These are phyloP conservation scores for Ilyonectria robusta DNA, from an alignment of 2,329 filamentous ascomycete species.

Conservation along the genomic window DNA sequence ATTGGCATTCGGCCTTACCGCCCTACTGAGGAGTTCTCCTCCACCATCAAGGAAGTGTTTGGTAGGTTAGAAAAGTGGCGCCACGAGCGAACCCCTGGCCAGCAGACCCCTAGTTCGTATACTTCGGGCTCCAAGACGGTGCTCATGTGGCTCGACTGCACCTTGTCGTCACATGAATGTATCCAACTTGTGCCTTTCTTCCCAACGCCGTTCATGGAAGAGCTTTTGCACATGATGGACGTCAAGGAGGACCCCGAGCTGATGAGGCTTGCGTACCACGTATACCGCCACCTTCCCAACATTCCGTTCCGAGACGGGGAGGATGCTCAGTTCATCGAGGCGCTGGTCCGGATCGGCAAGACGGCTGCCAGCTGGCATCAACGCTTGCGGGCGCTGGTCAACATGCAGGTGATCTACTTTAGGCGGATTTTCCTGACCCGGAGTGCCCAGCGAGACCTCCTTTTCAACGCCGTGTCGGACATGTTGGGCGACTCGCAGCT, in stretches of 20 bases:
- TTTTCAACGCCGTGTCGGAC: slow-evolving; percentile 93
- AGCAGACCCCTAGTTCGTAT: slow-evolving; percentile 94
- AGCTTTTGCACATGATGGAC: slow-evolving; percentile 99
- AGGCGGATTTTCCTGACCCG: slow-evolving; percentile 91
- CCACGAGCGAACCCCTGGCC: slow-evolving; percentile 84
- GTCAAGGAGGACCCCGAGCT: slow-evolving; percentile 98
- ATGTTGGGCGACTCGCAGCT: slow-evolving; percentile 95
- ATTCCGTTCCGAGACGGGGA: slow-evolving; percentile 92
- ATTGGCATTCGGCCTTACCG: slow-evolving; percentile 89
- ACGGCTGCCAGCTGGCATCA: slow-evolving; percentile 94
- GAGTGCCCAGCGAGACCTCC: slow-evolving; percentile 78
- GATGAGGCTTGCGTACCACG: slow-evolving; percentile 93
- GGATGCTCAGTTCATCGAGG: slow-evolving; percentile 85
- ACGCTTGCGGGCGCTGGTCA: slow-evolving; percentile 92
- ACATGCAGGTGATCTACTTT: slow-evolving; percentile 99
- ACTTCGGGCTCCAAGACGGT: slow-evolving; percentile 97
- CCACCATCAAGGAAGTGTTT: slow-evolving; percentile 83
- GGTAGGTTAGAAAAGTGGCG: slow-evolving; percentile 88
- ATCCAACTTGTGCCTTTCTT: slow-evolving; percentile 93
- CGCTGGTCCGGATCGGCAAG: slow-evolving; percentile 89
- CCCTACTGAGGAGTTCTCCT: slow-evolving; percentile 80
- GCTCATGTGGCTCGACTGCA: slow-evolving; percentile 93
- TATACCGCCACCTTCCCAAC: slow-evolving; percentile 96
- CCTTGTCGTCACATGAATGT: slow-evolving; percentile 92
- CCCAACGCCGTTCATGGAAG: slow-evolving; percentile 88